Conservation (phyloP, 2,329 filamentous ascomycete genomes). For the Phialocephala sp. region DNA sequence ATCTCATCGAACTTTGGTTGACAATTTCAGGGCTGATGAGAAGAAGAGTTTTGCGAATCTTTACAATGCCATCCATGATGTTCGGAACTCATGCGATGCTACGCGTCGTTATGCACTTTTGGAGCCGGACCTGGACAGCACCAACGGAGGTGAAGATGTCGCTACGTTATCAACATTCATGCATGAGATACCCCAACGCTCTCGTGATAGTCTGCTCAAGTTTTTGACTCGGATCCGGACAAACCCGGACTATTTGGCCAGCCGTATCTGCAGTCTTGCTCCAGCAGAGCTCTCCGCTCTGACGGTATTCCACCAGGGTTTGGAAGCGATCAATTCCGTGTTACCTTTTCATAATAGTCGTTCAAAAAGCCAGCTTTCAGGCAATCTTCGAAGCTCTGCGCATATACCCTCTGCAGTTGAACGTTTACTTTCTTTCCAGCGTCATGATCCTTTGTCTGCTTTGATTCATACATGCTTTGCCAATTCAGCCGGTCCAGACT, state of each 20-base stretch:
- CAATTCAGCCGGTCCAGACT: constrained; percentile 81
- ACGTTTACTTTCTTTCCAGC: constrained; percentile 84
- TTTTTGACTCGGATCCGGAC: constrained; percentile 84
- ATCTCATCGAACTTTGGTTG: constrained; percentile 76
- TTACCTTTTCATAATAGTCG: constrained; percentile 66
- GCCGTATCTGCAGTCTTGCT: constrained; percentile 77
- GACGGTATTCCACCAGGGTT: constrained; percentile 76
- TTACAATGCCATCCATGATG: constrained; percentile 80
- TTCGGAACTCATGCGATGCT: constrained; percentile 77
- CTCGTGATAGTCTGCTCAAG: constrained; percentile 75
- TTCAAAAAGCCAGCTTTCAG: constrained; percentile 51
- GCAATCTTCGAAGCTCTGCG: constrained; percentile 52
- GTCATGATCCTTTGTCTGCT: constrained; percentile 83
- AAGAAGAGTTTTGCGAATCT: constrained; percentile 77
- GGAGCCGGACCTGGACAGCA: constrained; percentile 72
- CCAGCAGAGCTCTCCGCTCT: constrained; percentile 78
- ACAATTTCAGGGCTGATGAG: constrained; percentile 79
- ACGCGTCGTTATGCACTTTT: constrained; percentile 72
- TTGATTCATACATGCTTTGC: constrained; percentile 90
- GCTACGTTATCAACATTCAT: constrained; percentile 62
- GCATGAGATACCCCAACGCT: constrained; percentile 75
- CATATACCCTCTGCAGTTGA: constrained; percentile 72
- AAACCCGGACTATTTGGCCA: constrained; percentile 86
- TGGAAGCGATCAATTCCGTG: constrained; percentile 84
- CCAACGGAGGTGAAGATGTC: constrained; percentile 47